Evolutionary conservation across 1,284 basidiomycete genomes (phyloP), one percentile per base, ranked within the genome.

Genomic region (Fistulina hepatica): DNA sequence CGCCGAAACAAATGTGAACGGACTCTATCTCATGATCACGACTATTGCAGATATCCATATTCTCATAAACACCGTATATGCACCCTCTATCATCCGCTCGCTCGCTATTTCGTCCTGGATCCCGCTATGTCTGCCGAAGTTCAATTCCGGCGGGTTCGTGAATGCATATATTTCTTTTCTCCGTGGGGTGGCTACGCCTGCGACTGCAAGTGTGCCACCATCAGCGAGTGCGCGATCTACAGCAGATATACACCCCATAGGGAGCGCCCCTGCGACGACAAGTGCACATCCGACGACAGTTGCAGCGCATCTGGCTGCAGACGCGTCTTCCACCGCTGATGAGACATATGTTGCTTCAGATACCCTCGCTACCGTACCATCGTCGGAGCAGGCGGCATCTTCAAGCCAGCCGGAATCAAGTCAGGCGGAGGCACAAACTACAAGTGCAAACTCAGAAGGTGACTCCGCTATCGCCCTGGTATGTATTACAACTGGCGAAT

Each of bases 61-160:
- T 25, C 69, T 93, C 20, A 66, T 93, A 40, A 93, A 92, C 53
- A 90, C 81, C 43, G 66, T 84, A 43, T 60, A 88, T 58, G 59
- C 75, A 36, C 67, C 81, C 27, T 74, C 78, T 45, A 68, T 86
- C 51, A 61, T 69, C 54, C 72, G 81, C 60, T 68, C 79, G 44
- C 68, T 79, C 4, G 89, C 81, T 2, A 69, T 83, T 5, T 81
- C 92, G 15, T 84, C 84, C 4, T 98, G 92, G 89, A 70, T 97
- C 2, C 95, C 95, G 0, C 73, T 99, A 34, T 98, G 94, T 54
- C 71, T 99, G 8, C 94, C 95, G 0, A 92, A 92, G 54, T 97
- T 90, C 64, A 93, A 97, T 49, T 69, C 90, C 0, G 65, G 80
- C 2, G 86, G 84, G 1, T 97, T 97, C 57, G 79, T 95, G 13